A percentile compares a stretch with the other conserved stretches of the same genome.
These are phyloP conservation scores for Lactarius hengduanensis DNA, from an alignment of 768 basidiomycete genomes.

Conservation along the genomic window DNA sequence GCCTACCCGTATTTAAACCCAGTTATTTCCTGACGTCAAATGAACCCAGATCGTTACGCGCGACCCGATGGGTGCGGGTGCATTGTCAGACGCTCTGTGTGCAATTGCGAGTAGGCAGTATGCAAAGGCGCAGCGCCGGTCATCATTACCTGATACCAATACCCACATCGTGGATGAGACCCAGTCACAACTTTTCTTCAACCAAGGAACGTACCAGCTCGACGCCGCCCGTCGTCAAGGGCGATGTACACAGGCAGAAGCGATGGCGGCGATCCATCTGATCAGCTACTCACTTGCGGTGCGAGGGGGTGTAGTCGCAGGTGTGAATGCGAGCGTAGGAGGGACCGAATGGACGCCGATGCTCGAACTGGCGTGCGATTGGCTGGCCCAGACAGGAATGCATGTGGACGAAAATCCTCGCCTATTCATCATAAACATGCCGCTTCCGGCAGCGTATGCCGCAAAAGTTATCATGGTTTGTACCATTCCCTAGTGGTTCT, in stretches of 20 bases:
- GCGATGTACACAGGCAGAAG: conserved; percentile 55
- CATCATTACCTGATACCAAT: conserved; percentile 16
- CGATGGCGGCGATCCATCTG: conserved; percentile 75
- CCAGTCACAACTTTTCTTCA: conserved; percentile 26
- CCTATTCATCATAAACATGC: conserved; percentile 54
- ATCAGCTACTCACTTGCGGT: conserved; percentile 59
- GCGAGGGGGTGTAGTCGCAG: conserved; percentile 45
- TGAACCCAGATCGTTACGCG: conserved; percentile 16
- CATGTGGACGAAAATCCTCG: conserved; percentile 63
- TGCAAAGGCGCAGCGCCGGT: conserved; percentile 20
- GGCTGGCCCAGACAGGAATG: conserved; percentile 68
- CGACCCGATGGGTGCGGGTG: conserved; percentile 21
- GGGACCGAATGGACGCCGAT: conserved; percentile 66
- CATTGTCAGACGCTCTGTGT: conserved; percentile 26
- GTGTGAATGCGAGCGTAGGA: conserved; percentile 40
- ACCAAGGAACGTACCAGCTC: conserved; percentile 27
- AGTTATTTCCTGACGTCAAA: conserved; percentile 16
- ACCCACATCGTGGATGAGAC: conserved; percentile 17
- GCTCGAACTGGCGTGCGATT: conserved; percentile 70
- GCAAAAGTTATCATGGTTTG: conserved; percentile 75
- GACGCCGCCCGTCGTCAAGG: conserved; percentile 26
- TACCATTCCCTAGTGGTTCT: conserved; percentile 21
- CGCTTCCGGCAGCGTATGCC: conserved; percentile 51
- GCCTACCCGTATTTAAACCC: conserved; percentile 8
- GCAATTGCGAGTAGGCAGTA: conserved; percentile 28